phyloP scores from a whole-genome alignment of 2,329 filamentous ascomycete species.

The Hypomyces perniciosus region DNA sequence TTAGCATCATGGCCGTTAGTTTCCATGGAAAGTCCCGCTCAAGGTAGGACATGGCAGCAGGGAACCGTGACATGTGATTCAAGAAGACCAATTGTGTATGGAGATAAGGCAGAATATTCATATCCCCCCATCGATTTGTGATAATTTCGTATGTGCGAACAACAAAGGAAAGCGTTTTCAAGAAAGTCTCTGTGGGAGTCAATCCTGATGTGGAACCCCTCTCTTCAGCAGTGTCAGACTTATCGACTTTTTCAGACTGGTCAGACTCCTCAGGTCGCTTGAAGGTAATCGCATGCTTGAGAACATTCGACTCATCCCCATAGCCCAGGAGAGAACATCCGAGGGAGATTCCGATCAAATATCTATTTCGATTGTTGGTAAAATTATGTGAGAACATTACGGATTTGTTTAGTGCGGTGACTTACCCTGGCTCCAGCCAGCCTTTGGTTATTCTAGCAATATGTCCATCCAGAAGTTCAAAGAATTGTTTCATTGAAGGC shows the following conservation, averaged over 20 bases:
- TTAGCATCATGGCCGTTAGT: conserved; percentile 31
- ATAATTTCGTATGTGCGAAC: conserved; percentile 40
- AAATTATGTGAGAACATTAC: no score
- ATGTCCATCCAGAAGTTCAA: conserved; percentile 49
- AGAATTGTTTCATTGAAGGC: conserved; percentile 41
- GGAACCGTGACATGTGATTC: conserved; percentile 34
- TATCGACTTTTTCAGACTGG: no score
- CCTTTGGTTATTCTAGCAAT: conserved; percentile 45
- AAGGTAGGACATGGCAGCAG: conserved; percentile 37
- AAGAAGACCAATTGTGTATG: conserved; percentile 59
- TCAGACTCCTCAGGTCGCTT: conserved; percentile 24
- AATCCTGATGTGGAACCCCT: conserved; percentile 18
- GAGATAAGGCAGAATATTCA: conserved; percentile 55
- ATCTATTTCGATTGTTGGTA: conserved; percentile 18
- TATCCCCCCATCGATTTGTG: conserved; percentile 47
- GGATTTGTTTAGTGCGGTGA: background rate
- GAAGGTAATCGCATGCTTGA: conserved; percentile 35
- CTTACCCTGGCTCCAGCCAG: conserved; percentile 45
- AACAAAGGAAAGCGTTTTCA: conserved; percentile 34
- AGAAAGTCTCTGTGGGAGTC: conserved; percentile 22
- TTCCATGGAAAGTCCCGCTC: conserved; percentile 48
- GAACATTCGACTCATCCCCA: conserved; percentile 35
- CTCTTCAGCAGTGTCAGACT: conserved; percentile 16
- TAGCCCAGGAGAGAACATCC: conserved; percentile 29
- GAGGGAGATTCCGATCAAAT: conserved; percentile 26